Base-by-base conservation (phyloP, 306 rosid species). In the Prunus mira region DNA sequence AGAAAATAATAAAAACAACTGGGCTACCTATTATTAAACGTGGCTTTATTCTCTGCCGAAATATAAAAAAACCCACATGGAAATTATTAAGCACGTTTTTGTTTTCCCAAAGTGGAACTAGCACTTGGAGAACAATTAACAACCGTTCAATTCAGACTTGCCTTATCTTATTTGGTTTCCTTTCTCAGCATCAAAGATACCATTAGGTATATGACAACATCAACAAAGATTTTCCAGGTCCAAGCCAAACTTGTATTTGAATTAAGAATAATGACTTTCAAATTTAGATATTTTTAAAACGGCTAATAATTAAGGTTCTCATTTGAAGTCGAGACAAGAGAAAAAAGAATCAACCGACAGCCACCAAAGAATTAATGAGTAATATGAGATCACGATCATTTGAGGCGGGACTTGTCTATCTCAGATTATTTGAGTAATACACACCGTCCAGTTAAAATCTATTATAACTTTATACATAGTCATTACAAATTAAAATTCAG, bases 61-160 rank as follows among this genome's bases (percentile, higher is more conserved):
- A 65, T 65, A 19, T 10, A 1, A 9, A 51, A 17, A 65, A 54
- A 3, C 12, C 65, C 79, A 34, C 54, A 9, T 65, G 73, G 47
- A 22, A 65, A 73, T 24, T 51, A 52, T 17, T 25, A 15, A 10
- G 41, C 79, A 75, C 65, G 72, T 65, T 65, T 75, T 34, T 75
- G 43, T 65, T 65, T 41, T 3, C 65, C 72, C 12, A 7, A 46
- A 75, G 52, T 64, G 17, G 51, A 64, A 12, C 24, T 12, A 62
- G 66, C 52, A 60, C 19, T 18, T 18, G 41, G 61, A 61, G 52
- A 71, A 72, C 38, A 17, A 54, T 32, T 32, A 50, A 7, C 9
- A 55, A 28, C 61, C 25, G 28, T 69, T 27, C 4, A 2, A 6
- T 41, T 56, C 14, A 12, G 45, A 15, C 76, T 17, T 38, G 34